phyloP scores from a whole-genome alignment of 768 basidiomycete species.

The Suillus weaverae region DNA sequence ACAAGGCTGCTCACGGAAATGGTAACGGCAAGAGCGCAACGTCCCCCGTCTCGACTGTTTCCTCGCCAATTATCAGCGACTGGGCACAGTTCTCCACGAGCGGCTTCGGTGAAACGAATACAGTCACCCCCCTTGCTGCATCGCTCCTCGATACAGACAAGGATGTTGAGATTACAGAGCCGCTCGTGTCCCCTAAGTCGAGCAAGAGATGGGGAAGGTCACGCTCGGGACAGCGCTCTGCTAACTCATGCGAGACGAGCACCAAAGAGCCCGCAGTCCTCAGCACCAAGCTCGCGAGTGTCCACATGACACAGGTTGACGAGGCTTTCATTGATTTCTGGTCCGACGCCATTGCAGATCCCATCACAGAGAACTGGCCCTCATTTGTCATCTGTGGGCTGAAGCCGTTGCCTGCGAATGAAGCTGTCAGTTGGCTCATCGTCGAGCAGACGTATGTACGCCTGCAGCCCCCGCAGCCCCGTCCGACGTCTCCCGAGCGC shows the following conservation, averaged over 20 bases:
- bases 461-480: constrained; percentile 32
- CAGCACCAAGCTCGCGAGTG: constrained; percentile 41
- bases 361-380: constrained; percentile 65
- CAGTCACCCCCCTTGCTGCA: constrained; percentile 43
- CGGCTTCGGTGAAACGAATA: constrained; percentile 53
- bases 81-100: constrained; percentile 70
- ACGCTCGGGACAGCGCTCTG: constrained; percentile 23
- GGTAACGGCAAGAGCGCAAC: constrained; percentile 22
- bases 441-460: constrained; percentile 60
- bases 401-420: constrained; percentile 34
- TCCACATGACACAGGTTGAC: constrained; percentile 56
- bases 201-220: constrained; percentile 35
- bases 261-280: constrained; percentile 17
- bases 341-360: constrained; percentile 72
- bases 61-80: constrained; percentile 40
- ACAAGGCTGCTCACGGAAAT: constrained; percentile 8
- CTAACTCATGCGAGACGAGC: constrained; percentile 16
- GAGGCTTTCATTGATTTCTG: constrained; percentile 86
- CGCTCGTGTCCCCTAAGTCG: constrained; percentile 35
- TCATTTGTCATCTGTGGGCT: constrained; percentile 71
- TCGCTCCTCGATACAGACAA: constrained; percentile 61
- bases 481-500: constrained; percentile 26
- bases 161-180: constrained; percentile 56
- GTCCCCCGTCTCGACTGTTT: constrained; percentile 29
- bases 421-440: constrained; percentile 60